Evolutionary conservation across 2,329 filamentous ascomycete genomes (phyloP).

Genomic region (Aspergillus sp.): DNA sequence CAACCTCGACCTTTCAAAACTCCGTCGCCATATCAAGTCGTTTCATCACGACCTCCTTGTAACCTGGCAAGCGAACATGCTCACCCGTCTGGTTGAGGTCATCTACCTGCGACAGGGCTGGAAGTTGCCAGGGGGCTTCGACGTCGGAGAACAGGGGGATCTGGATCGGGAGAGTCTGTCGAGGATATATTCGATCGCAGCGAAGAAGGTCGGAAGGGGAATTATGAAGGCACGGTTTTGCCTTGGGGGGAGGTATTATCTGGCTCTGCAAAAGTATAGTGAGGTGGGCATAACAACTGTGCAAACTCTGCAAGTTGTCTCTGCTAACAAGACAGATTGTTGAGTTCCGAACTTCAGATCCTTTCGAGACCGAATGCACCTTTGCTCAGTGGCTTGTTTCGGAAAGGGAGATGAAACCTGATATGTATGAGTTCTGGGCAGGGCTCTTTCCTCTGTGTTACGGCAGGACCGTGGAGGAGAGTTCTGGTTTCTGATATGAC

Average conservation of each 20-base stretch:
- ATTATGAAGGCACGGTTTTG: conserved; percentile 21
- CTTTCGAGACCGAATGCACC: conserved; percentile 20
- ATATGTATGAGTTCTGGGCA: conserved; percentile 26
- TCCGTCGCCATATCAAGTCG: conserved; percentile 21
- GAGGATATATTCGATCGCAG: conserved; percentile 20
- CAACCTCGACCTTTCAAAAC: conserved; percentile 18
- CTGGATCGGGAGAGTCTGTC: conserved; percentile 15
- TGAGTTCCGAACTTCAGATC: conserved; percentile 24
- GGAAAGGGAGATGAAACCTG: conserved; percentile 15
- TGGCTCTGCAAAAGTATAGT: conserved; percentile 23
- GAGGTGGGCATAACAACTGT: conserved; percentile 15
- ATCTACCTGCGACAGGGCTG: conserved; percentile 17
- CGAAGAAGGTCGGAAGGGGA: conserved; percentile 15
- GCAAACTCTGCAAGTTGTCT: neutral
- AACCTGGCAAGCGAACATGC: conserved; percentile 32
- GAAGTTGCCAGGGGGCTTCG: conserved; percentile 17
- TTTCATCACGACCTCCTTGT: conserved; percentile 21
- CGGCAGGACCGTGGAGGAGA: conserved; percentile 24
- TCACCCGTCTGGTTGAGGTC: conserved; percentile 31
- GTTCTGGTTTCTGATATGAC: conserved; percentile 14
- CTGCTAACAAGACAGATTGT: conserved; percentile 15
- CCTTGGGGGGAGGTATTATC: conserved; percentile 18
- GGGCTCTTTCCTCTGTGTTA: conserved; percentile 30
- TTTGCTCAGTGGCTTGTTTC: conserved; percentile 30
- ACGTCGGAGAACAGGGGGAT: conserved; percentile 10